Conservation (phyloP, 768 basidiomycete genomes). For the Podaxis sp. region DNA sequence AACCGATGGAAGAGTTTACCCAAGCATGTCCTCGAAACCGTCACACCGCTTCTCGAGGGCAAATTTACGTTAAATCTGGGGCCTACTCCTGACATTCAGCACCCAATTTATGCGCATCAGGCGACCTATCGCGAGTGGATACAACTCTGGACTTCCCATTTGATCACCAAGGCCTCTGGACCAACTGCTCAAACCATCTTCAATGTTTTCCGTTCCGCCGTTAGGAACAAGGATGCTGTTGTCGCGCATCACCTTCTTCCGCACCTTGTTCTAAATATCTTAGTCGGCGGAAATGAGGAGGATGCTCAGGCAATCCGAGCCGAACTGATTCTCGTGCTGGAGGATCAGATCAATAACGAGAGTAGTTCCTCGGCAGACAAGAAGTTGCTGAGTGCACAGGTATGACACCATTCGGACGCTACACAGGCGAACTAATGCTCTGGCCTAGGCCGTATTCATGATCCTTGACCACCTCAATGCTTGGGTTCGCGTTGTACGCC, state of each 20-base stretch:
- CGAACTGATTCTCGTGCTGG: conserved; percentile 78
- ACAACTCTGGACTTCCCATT: conserved; percentile 79
- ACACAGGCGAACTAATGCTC: not conserved
- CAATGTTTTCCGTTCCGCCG: conserved; percentile 67
- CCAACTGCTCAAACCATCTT: conserved; percentile 66
- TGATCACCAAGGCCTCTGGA: conserved; percentile 66
- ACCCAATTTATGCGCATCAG: conserved; percentile 76
- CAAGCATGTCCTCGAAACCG: conserved; percentile 79
- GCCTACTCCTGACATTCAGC: conserved; percentile 32
- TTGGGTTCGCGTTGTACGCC: conserved; percentile 77
- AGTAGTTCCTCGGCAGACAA: conserved; percentile 69
- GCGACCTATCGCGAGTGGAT: conserved; percentile 96
- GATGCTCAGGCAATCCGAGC: conserved; percentile 60
- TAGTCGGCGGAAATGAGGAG: conserved; percentile 67
- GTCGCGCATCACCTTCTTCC: conserved; percentile 91
- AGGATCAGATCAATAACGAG: conserved; percentile 73
- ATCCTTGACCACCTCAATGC: conserved; percentile 92
- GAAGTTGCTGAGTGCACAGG: conserved; percentile 91
- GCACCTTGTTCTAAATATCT: conserved; percentile 82
- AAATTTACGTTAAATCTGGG: conserved; percentile 53
- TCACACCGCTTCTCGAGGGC: conserved; percentile 77
- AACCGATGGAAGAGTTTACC: conserved; percentile 77
- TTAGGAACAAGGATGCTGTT: conserved; percentile 87
- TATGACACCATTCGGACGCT: conserved; percentile 25
- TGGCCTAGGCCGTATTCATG: conserved; percentile 80